Evolutionary conservation across 108 stramenopile species (phyloP), one percentile per base, ranked within the genome.

Genomic region (Nitzschia putrida): DNA sequence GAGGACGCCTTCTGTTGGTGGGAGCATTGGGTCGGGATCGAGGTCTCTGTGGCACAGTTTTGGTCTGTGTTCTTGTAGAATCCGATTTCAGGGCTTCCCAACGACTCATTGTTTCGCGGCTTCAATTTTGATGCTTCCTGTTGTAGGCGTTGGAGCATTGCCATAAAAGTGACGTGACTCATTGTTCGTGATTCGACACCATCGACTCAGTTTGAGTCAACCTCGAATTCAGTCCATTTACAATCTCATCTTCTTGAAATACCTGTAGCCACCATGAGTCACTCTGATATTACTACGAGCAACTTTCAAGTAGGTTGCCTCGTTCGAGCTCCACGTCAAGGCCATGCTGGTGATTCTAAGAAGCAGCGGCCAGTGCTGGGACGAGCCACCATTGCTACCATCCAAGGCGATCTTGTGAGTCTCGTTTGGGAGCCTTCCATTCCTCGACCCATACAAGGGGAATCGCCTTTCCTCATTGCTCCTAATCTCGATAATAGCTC

Each of bases 341-440:
- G 61, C 2, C 7, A 12, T 2, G 21, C 50, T 3, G 7, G 9
- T 11, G 26, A 68, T 24, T 41, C 55, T 0, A 68, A 68, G 26
- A 57, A 51, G 41, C 22, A 49, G 11, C 29, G 29, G 29, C 29
- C 29, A 3, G 24, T 24, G 7, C 23, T 57, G 16, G 58, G 58
- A n/a, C 41, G 56, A 37, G 73, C 73, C n/a, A 74, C 61, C 52
- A 55, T 74, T 53, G 73, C 73, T 14, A 74, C 51, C 12, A 57
- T 67, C 21, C 34, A 44, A 9, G 61, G 49, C 22, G 57, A 59
- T 23, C 20, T 7, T 47, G 14, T 14, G 5, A 26, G 8, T 25
- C 21, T 74, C 11, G 49, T 74, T 8, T 74, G 73, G 73, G 73
- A 74, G 55, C 57, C 65, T 7, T 52, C 29, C 12, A 23, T 23